Percentiles rank a stretch among this genome's conserved stretches.
Conservation (phyloP, 192 early-diverging fungal species). For the Rhizophagus clarus region DNA sequence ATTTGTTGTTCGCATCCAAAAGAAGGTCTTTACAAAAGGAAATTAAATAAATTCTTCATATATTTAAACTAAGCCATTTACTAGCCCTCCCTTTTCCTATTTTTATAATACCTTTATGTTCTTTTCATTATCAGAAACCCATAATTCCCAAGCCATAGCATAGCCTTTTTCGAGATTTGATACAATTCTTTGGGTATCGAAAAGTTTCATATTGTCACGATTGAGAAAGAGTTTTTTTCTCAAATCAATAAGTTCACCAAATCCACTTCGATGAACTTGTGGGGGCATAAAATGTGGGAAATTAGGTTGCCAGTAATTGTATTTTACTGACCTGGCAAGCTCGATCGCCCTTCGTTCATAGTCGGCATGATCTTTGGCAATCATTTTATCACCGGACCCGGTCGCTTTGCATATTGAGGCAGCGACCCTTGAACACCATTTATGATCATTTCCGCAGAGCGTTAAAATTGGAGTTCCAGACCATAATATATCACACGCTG, state of each 20-base stretch:
- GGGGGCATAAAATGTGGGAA: not conserved
- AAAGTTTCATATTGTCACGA: conserved; percentile 79
- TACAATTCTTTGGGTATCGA: conserved; percentile 89
- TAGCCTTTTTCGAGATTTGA: conserved; percentile 77
- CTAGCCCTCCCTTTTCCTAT: not conserved
- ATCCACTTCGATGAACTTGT: conserved; percentile 44
- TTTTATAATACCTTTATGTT: not conserved
- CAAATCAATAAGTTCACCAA: conserved; percentile 62
- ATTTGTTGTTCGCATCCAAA: too few relatives aligned
- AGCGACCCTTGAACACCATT: conserved; percentile 89
- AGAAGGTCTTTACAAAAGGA: too few relatives aligned
- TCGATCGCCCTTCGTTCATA: conserved; percentile 70
- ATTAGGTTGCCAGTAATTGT: conserved; percentile 11
- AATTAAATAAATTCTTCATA: not conserved
- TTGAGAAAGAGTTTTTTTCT: conserved; percentile 71
- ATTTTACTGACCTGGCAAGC: conserved; percentile 48
- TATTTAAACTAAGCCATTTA: not conserved
- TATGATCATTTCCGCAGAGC: conserved; percentile 84
- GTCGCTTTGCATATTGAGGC: conserved; percentile 85
- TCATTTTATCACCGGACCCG: conserved; percentile 69
- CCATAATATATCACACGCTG: conserved; percentile 94
- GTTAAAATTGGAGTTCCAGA: conserved; percentile 92
- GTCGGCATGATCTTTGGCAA: conserved; percentile 61
- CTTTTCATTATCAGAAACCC: conserved; percentile 60
- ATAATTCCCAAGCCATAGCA: conserved; percentile 72